Base-by-base conservation (phyloP, 2,329 filamentous ascomycete species). In the Aspergillus fructus region DNA sequence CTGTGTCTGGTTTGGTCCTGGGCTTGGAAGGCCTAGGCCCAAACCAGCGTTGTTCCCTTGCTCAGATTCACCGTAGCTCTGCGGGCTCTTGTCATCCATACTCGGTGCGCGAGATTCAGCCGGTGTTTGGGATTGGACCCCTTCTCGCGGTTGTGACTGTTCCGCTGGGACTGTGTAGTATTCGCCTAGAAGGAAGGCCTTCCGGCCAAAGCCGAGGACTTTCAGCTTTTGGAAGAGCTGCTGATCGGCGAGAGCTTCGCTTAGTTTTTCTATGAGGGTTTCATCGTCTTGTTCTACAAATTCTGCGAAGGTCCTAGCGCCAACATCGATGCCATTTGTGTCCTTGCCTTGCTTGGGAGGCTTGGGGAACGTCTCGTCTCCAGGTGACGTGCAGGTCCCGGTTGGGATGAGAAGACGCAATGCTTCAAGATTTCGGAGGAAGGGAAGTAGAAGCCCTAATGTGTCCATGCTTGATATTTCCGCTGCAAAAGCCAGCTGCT, bases 401-500 rank as follows among this genome's bases (percentile, higher is more conserved):
- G 67, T 71, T 8, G 76, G 74, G 11, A 76, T 67, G 12, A 80
- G 64, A 21, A 80, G 62, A 11, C 78, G 72, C 4, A 80, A 53
- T 0, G 76, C 76, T 21, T 64, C 64, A 6, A 78, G 62, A 12
- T 77, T 75, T 6, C 71, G 68, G 41, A 77, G 70, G 58, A 76
- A 73, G 34, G 77, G 77, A 33, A 76, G 63, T 11, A 78, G 63
- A 46, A 77, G 61, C 6, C 68, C 64, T 19, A 77, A 52, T 12
- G 72, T 69, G 11, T 79, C 72, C 64, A 78, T 67, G 61, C 71
- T 72, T 37, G 68, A 67, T 15, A 73, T 61, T 11, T 79, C 73
- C 15, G 81, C 74, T 7, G 82, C 78, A 21, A 86, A 71, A 24
- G 78, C 83, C 1, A 88, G 72, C 63, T 88, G 84, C 59, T 85